Percentiles rank a stretch among this genome's conserved stretches.
These are phyloP conservation scores for Acacia concinna DNA, from an alignment of 331 rosid species.

Conservation along the genomic window DNA sequence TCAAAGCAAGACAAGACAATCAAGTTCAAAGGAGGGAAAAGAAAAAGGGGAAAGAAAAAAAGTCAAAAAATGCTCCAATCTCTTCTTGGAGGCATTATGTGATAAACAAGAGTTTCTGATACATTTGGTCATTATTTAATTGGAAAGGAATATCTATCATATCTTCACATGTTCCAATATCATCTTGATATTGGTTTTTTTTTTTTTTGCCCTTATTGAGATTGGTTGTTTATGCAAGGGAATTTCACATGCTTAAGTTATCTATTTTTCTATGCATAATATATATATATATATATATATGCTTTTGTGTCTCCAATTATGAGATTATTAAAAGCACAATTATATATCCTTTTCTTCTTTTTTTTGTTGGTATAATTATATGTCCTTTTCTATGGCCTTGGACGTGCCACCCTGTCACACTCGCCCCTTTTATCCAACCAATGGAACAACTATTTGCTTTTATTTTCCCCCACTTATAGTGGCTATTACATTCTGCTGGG, in stretches of 20 bases:
- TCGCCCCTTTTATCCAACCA: no score
- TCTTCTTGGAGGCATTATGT: not conserved
- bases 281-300: no score
- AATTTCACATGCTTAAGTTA: not conserved
- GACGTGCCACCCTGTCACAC: not conserved
- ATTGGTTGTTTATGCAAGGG: not conserved
- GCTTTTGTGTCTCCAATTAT: not conserved
- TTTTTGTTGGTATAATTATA: no score
- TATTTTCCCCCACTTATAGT: no score
- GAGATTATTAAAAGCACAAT: not conserved
- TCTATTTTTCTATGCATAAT: not conserved
- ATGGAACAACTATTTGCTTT: no score
- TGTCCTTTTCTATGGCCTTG: no score
- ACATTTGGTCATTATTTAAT: not conserved
- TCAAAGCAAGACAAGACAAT: not conserved
- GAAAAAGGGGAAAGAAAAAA: not conserved
- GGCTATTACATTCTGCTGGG: no score
- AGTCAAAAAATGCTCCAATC: not conserved
- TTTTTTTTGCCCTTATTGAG: no score
- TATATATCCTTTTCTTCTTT: not conserved
- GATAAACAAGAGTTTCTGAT: not conserved
- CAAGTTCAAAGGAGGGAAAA: not conserved
- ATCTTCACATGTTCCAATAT: not conserved
- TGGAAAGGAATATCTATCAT: not conserved
- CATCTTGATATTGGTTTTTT: not conserved